Evolutionary conservation across 352 stramenopile genomes (phyloP), one percentile per base, ranked within the genome.

Genomic region (Bremia lactucae): DNA sequence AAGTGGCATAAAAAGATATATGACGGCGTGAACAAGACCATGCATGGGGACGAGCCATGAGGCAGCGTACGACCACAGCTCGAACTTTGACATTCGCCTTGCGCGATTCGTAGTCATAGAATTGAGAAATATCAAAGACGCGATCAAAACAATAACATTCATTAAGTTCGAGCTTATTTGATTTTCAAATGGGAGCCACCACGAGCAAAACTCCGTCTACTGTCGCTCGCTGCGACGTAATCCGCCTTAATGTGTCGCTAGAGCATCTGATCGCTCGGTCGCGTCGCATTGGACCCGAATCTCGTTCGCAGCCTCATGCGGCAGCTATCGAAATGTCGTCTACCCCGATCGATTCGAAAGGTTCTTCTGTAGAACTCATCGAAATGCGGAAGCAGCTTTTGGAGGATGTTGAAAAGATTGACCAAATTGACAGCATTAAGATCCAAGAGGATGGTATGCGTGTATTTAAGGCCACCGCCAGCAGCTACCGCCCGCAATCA

Each of bases 351-450:
- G 42, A 72, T 36, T 31, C 50, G 11, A 33, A 50, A 9, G 45
- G 52, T 35, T 41, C 42, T 1, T 15, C 23, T 0, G 28, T 56
- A 15, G 55, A 76, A 29, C 42, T 83, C 11, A 42, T 78, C 34
- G 74, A 87, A 53, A 83, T 87, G 74, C 63, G 69, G 42, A 19
- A 49, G 2, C 45, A 68, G 19, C 37, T 87, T 42, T 36, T 83
- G 31, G 46, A 63, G 23, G 52, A 81, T 44, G 59, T 76, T 43
- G 51, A 75, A 34, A 43, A 55, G 36, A 67, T 81, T 4, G 59
- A 83, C n/a, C 66, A 80, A 21, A 68, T 70, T 24, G 71, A 82
- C 15, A 55, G 55, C n/a, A 62, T 83, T 31, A 59, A 66, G 16
- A 77, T 62, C 29, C 50, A 80, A 0, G 46, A 81, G 52, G 52